Base-by-base conservation (phyloP, 495 filamentous ascomycete species). In the Recurvomyces mirabilis region DNA sequence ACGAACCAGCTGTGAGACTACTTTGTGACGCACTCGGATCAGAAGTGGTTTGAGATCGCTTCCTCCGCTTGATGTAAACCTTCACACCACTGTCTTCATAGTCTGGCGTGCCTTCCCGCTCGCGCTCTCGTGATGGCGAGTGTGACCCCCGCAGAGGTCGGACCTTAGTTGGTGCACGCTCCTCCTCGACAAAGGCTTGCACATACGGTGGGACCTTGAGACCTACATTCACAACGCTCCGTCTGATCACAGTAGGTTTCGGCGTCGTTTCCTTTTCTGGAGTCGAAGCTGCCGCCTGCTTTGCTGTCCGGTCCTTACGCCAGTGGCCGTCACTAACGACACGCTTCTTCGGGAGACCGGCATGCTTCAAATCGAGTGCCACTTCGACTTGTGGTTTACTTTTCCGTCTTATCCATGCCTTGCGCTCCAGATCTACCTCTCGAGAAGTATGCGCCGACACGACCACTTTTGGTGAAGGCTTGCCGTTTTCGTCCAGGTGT, bases 251-350 rank as follows among this genome's bases (percentile, higher is more conserved):
- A 1, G 42, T 21, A 1, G 51, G 51, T 26, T 54, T 54, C 15
- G 46, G 46, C 5, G 46, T 41, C 9, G 35, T 25, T 3, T 50
- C 51, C 19, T 43, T 48, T n/a, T 53, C 46, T 24, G 31, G 44
- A 18, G 17, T 43, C n/a, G n/a, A n/a, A 15, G 49, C 24, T 11
- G 24, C 34, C 19, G 42, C 52, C 14, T 41, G 32, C 41, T 33
- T 46, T 5, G 29, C 24, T 11, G 43, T 21, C 11, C 46, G 51
- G 31, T 60, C 51, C 43, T 46, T 61, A n/a, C 58, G 51, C 64
- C 64, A 67, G 46, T 65, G 61, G 20, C 54, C 62, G 45, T 67
- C 64, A 53, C 63, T 65, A 10, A 67, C 51, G n/a, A 67, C 58
- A 11, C 64, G 56, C 53, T 67, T 67, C 55, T 62, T 63, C 21